Evolutionary conservation across 805 yeast species (phyloP).

Genomic region (Ogataea dorogensis): DNA sequence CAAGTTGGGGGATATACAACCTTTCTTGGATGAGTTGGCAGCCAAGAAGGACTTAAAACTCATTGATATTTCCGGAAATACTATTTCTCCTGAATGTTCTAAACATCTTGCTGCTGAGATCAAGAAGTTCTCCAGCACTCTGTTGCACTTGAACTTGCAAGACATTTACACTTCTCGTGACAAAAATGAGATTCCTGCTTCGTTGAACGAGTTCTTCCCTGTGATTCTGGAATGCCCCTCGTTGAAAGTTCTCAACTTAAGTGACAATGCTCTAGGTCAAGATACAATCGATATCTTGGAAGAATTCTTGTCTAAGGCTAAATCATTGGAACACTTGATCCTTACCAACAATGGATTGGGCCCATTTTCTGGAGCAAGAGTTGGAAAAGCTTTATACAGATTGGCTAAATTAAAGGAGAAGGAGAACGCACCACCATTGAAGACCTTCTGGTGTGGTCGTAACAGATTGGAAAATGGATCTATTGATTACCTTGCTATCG

Average conservation of each 20-base stretch:
- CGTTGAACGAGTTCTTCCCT: constrained; percentile 70
- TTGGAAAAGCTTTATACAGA: constrained; percentile 79
- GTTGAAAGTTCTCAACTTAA: constrained; percentile 71
- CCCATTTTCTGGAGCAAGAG: constrained; percentile 93
- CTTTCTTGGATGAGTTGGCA: constrained; percentile 59
- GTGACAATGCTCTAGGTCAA: constrained; percentile 96
- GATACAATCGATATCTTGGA: constrained; percentile 92
- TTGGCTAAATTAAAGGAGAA: constrained; percentile 57
- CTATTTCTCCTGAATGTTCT: constrained; percentile 90
- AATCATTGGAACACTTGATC: constrained; percentile 79
- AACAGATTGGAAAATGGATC: constrained; percentile 97
- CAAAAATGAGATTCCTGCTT: constrained; percentile 89
- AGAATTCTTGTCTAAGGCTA: constrained; percentile 68
- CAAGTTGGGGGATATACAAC: constrained; percentile 65
- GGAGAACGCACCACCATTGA: constrained; percentile 46
- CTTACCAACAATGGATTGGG: constrained; percentile 97
- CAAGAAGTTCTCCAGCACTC: constrained; percentile 39
- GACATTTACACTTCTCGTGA: constrained; percentile 94
- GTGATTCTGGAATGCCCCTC: constrained; percentile 68
- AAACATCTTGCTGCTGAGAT: constrained; percentile 61
- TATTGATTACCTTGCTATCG: constrained; percentile 77
- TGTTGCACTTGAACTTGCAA: constrained; percentile 75
- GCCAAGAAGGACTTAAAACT: constrained; percentile 41
- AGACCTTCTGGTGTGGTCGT: constrained; percentile 94
- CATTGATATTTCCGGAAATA: constrained; percentile 87